A percentile compares a stretch with the other conserved stretches of the same genome.
These are phyloP conservation scores for Pisolithus tinctorius DNA, from an alignment of 768 basidiomycete genomes.

Conservation along the genomic window DNA sequence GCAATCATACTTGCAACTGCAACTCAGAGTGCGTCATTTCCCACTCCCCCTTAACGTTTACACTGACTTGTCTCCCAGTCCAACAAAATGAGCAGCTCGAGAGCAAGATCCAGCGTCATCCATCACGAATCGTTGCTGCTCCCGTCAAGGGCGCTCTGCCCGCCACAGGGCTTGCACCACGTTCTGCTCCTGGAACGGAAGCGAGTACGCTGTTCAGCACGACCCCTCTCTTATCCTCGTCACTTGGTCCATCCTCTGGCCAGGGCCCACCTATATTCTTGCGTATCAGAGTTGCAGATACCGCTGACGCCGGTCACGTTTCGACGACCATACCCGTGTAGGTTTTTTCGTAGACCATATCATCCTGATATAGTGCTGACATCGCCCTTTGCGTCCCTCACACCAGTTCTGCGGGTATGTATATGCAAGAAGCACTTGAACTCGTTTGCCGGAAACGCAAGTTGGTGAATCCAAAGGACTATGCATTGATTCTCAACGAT, in stretches of 20 bases:
- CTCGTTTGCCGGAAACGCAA: slow-evolving; percentile 68
- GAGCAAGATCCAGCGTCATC: slow-evolving; percentile 73
- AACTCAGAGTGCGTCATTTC: slow-evolving; percentile 49
- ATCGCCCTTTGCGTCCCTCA: neutral
- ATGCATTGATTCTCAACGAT: slow-evolving; percentile 63
- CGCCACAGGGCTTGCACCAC: slow-evolving; percentile 31
- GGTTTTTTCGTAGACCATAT: slow-evolving; percentile 20
- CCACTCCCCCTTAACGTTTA: neutral
- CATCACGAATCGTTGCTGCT: slow-evolving; percentile 56
- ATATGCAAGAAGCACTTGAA: slow-evolving; percentile 94
- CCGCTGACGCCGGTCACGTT: slow-evolving; percentile 76
- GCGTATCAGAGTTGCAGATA: slow-evolving; percentile 73
- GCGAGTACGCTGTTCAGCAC: slow-evolving; percentile 43
- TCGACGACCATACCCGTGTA: slow-evolving; percentile 91
- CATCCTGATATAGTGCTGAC: neutral
- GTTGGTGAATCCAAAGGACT: slow-evolving; percentile 66
- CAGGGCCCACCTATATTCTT: slow-evolving; percentile 82
- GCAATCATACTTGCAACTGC: slow-evolving; percentile 76
- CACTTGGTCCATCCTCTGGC: slow-evolving; percentile 60
- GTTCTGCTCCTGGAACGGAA: slow-evolving; percentile 32
- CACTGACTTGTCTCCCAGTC: slow-evolving; percentile 29
- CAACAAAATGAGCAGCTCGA: slow-evolving; percentile 79
- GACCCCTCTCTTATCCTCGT: slow-evolving; percentile 53
- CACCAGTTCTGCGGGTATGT: slow-evolving; percentile 80
- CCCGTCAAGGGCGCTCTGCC: slow-evolving; percentile 50